A percentile compares a stretch with the other conserved stretches of the same genome.
Conservation (phyloP, 2,329 filamentous ascomycete species). For the Colletotrichum spaethianum region DNA sequence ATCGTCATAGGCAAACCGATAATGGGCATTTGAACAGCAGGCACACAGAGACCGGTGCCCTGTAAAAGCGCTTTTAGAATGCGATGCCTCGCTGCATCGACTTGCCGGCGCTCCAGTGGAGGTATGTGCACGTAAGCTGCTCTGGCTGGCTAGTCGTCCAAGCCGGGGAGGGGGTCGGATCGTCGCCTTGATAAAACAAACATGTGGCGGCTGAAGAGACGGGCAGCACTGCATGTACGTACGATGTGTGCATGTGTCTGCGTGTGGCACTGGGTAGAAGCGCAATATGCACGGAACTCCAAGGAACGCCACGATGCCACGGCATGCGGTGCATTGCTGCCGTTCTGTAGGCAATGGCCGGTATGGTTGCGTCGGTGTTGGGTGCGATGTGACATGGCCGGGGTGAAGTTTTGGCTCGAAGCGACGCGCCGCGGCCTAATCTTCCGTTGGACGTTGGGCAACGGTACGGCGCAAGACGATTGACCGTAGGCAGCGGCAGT, state of each 20-base stretch:
- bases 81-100: background rate
- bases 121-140: background rate
- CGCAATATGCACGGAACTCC: constrained; percentile 18
- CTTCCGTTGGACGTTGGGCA: constrained; percentile 11
- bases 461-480: constrained; percentile 6
- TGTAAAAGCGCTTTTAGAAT: background rate
- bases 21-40: background rate
- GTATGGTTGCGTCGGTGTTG: constrained; percentile 2
- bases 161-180: too few relatives aligned
- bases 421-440: constrained; percentile 27
- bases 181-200: background rate
- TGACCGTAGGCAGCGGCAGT: background rate
- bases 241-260: background rate
- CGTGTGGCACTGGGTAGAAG: background rate
- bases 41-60: background rate
- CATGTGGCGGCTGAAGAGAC: background rate
- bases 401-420: constrained; percentile 29
- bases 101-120: background rate
- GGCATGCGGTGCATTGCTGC: background rate
- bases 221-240: background rate
- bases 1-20: background rate
- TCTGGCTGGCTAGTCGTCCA: background rate
- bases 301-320: background rate
- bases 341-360: background rate
- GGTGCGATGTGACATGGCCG: constrained; percentile 8